Conservation (phyloP, 208 protist species). For the Zelonia costaricensis region DNA sequence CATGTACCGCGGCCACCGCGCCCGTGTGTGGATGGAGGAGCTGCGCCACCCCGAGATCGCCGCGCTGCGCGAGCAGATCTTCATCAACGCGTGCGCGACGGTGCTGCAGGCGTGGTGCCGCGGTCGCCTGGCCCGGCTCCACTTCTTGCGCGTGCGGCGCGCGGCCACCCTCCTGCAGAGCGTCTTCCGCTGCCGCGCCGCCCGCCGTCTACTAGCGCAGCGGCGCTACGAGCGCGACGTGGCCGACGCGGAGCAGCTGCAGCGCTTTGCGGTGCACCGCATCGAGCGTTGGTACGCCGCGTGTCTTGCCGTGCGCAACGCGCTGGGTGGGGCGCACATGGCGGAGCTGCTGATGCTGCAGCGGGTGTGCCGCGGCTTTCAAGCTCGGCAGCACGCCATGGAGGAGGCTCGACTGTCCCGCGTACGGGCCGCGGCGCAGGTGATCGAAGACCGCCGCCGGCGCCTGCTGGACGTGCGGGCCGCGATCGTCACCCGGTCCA, state of each 20-base stretch:
- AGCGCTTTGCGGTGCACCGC: conserved; percentile 19
- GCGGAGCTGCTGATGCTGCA: conserved; percentile 40
- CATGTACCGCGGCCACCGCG: conserved; percentile 57
- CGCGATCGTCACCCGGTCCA: background rate
- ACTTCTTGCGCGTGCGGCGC: conserved; percentile 6
- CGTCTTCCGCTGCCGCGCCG: conserved; percentile 27
- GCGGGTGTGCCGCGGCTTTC: conserved; percentile 37
- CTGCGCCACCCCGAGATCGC: conserved; percentile 50
- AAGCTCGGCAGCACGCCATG: conserved; percentile 3
- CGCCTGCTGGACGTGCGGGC: conserved; percentile 10
- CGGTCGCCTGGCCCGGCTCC: conserved; percentile 10
- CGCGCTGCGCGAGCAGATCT: conserved; percentile 2
- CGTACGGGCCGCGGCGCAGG: background rate
- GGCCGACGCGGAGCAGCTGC: conserved; percentile 5
- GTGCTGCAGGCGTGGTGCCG: conserved; percentile 33
- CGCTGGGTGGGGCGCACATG: conserved; percentile 2
- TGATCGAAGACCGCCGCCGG: conserved; percentile 9
- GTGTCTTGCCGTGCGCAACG: conserved; percentile 14
- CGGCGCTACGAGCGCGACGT: conserved; percentile 11
- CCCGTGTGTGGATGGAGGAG: conserved; percentile 27
- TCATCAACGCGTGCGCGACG: background rate
- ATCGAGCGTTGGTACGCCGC: conserved; percentile 29
- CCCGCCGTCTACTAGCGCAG: conserved; percentile 17
- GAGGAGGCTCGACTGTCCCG: background rate
- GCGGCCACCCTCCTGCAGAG: conserved; percentile 42